phyloP scores from a whole-genome alignment of 2,329 filamentous ascomycete genomes.

The Dactylellina leptospora region DNA sequence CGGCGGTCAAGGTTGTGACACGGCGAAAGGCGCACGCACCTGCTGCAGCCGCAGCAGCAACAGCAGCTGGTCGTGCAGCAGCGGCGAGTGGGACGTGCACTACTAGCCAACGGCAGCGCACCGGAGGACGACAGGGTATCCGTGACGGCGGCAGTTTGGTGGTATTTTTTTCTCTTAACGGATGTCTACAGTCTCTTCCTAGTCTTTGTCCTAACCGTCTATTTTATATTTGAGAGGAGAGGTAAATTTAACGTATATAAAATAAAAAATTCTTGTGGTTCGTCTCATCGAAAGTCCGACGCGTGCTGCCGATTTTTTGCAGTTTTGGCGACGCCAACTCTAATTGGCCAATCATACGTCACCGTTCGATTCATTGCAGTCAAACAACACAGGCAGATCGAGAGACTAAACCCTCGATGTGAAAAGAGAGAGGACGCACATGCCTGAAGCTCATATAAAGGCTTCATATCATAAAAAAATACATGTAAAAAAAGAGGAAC shows the following conservation, averaged over 20 bases:
- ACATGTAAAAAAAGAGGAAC: too few species aligned
- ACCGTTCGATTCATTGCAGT: constrained; percentile 1
- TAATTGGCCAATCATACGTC: constrained; percentile 26
- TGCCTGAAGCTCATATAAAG: too few species aligned
- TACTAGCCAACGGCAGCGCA: constrained; percentile 33
- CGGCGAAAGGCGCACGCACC: constrained; percentile 14
- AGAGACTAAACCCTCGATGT: too few species aligned
- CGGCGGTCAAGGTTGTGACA: constrained; percentile 3
- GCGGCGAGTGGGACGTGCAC: background rate
- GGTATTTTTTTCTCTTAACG: too few species aligned
- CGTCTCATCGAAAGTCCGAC: background rate
- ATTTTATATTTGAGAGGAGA: too few species aligned
- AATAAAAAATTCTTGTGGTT: constrained; percentile 5
- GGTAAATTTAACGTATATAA: too few species aligned
- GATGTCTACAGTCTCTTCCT: too few species aligned
- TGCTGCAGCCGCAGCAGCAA: background rate
- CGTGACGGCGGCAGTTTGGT: constrained; percentile 42
- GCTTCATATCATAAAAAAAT: too few species aligned
- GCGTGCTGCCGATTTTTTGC: constrained; percentile 35
- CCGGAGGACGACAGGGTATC: constrained; percentile 13
- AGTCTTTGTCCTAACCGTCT: too few species aligned
- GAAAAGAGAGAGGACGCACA: too few species aligned
- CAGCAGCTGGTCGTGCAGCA: constrained; percentile 15
- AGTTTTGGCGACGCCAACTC: constrained; percentile 34
- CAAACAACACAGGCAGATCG: too few species aligned